Conservation (phyloP, 179 eudicot genomes). For the Pouteria campechiana region DNA sequence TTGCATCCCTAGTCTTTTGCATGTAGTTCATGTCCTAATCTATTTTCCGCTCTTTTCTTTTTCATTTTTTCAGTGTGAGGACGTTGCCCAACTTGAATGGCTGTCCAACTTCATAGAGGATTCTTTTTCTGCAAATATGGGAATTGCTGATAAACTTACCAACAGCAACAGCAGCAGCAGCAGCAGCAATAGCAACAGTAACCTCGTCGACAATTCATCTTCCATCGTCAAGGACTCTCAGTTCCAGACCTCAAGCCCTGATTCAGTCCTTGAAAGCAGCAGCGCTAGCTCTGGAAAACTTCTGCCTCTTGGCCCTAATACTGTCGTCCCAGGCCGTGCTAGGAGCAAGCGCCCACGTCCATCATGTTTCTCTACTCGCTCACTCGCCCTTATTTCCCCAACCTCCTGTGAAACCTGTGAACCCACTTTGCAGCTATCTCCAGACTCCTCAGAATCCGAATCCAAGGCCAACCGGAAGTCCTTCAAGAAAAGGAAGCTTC, state of each 20-base stretch:
- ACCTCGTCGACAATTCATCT: neutral
- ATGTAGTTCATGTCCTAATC: too few relatives aligned
- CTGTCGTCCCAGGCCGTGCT: constrained; percentile 7
- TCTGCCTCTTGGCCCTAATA: constrained; percentile 1
- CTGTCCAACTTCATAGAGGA: neutral
- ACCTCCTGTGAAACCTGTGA: constrained; percentile 3
- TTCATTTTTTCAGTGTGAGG: constrained; percentile 4
- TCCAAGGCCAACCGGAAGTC: constrained; percentile 3
- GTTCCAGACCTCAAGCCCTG: constrained; percentile 18
- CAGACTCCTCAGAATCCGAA: constrained; percentile 5
- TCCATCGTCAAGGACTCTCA: constrained; percentile 1
- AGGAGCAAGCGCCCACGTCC: constrained; percentile 19
- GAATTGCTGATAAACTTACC: too few relatives aligned
- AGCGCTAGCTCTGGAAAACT: constrained; percentile 14
- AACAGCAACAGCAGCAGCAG: too few relatives aligned
- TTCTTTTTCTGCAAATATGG: too few relatives aligned
- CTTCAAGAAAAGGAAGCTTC: constrained; percentile 7
- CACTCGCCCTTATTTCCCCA: constrained; percentile 1
- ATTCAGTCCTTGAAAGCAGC: constrained; percentile 21
- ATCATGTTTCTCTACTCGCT: constrained; percentile 7
- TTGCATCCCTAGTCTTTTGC: too few relatives aligned
- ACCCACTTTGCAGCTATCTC: too few relatives aligned
- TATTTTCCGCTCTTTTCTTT: too few relatives aligned
- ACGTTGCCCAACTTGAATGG: neutral
- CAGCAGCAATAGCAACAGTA: neutral